Evolutionary conservation across 2,329 filamentous ascomycete genomes (phyloP), one percentile per base, ranked within the genome.

Genomic region (Scytalidium lignicola): DNA sequence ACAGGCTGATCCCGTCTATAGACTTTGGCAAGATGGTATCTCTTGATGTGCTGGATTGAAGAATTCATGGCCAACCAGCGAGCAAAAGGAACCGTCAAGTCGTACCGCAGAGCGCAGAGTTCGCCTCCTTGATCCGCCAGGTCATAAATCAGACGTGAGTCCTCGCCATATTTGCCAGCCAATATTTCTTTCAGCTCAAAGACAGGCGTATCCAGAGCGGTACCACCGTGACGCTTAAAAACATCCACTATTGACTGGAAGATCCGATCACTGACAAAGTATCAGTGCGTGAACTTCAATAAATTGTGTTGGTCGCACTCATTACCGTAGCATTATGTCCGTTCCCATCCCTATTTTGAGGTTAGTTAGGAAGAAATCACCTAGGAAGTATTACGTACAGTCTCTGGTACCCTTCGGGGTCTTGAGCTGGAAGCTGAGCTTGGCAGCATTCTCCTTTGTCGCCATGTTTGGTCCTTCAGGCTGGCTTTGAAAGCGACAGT

Each of bases 1-100:
- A 37, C 32, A 20, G 87, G 87, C 67, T 90, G 86, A 67, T 91
- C 87, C 66, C 86, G 74, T 54, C 87, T 78, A 71, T 90, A 91
- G 46, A 96, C 91, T 73, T 96, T 96, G 59, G 90, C 90, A 59
- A 97, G 91, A 72, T 96, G 90, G 69, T 95, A 96, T 62, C 92
- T 82, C 74, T 95, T 96, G 72, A 96, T 92, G 68, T 78, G 85
- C 67, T 88, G 83, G 49, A 95, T 77, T 55, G 82, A 78, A 55
- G 58, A 55, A 70, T 95, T 95, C 89, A 95, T 93, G 62, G 91
- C 91, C 53, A 96, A 80, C 82, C 87, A 96, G 62, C 91, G 84
- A 54, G 92, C 91, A 64, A 96, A 93, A 26, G 90, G 90, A 10
- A 95, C 90, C 1, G 90, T 95, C 58, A 95, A 72, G 64, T 95